A percentile compares a stretch with the other conserved stretches of the same genome.
Conservation (phyloP, 2,329 filamentous ascomycete species). For the Alternaria ethzedia region DNA sequence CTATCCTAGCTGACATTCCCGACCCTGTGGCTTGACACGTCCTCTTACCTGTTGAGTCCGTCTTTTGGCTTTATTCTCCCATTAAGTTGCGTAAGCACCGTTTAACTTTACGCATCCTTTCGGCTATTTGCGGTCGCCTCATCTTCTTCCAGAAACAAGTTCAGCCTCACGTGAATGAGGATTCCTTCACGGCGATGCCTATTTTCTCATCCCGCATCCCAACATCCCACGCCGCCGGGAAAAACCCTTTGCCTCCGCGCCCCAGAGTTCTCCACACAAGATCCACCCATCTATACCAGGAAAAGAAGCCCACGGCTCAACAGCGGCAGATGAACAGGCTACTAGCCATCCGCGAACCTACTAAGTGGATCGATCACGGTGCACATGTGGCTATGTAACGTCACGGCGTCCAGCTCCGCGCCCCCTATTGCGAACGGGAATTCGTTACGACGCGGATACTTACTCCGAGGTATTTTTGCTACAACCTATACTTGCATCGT, state of each 20-base stretch:
- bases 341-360: conserved; percentile 7
- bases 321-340: conserved; percentile 15
- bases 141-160: not conserved
- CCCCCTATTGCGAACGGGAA: not conserved
- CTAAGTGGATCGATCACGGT: conserved; percentile 5
- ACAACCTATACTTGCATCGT: not conserved
- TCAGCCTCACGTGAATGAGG: not conserved
- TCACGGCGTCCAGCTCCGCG: not conserved
- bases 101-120: not conserved
- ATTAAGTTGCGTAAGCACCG: not conserved
- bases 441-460: not conserved
- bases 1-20: not conserved
- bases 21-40: conserved; percentile 1
- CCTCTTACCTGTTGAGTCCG: not conserved
- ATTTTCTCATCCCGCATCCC: not conserved
- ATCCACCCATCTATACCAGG: conserved; percentile 26
- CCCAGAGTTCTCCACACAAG: conserved; percentile 20
- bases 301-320: conserved; percentile 23
- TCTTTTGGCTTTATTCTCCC: not conserved
- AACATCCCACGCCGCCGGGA: conserved; percentile 9
- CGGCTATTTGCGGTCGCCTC: not conserved
- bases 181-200: not conserved
- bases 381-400: conserved; percentile 6
- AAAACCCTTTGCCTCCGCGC: conserved; percentile 15
- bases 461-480: not conserved